Percentiles rank a stretch among this genome's conserved stretches.
Conservation (phyloP, 306 rosid species). For the Dalbergia oliveri region DNA sequence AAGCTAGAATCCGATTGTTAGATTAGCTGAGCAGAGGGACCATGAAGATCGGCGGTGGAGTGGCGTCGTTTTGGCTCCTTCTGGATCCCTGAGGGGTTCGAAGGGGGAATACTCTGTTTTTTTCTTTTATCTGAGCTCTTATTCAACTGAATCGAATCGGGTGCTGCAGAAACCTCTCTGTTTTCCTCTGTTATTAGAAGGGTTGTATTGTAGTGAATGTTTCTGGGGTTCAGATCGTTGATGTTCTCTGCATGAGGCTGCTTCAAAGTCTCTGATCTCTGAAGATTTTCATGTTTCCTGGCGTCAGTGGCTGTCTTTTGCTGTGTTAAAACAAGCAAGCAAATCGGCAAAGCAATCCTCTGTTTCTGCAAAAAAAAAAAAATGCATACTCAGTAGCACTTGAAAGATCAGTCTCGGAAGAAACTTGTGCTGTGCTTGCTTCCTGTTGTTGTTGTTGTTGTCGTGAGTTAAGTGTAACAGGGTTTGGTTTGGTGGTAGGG, state of each 20-base stretch:
- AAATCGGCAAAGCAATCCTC: too few relatives aligned
- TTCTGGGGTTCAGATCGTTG: constrained; percentile 56
- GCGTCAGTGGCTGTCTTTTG: constrained; percentile 56
- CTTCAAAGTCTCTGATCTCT: constrained; percentile 67
- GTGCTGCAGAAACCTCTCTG: not conserved
- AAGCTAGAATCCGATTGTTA: not conserved
- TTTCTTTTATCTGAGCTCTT: not conserved
- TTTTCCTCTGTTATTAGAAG: not conserved
- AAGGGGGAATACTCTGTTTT: constrained; percentile 10
- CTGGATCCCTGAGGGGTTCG: not conserved
- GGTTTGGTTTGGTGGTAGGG: not conserved
- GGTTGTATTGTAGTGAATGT: constrained; percentile 6
- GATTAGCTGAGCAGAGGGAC: constrained; percentile 24
- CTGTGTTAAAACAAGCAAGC: too few relatives aligned
- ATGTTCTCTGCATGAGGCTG: constrained; percentile 43
- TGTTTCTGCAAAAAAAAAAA: too few relatives aligned
- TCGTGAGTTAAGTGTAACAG: constrained; percentile 36
- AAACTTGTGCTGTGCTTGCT: constrained; percentile 20
- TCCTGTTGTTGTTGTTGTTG: not conserved
- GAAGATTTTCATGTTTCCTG: constrained; percentile 53
- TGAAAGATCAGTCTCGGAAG: not conserved
- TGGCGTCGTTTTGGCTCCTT: constrained; percentile 54
- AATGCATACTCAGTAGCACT: not conserved
- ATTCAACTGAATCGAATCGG: constrained; percentile 37
- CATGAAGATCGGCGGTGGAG: constrained; percentile 60